Conservation (phyloP, 2,329 filamentous ascomycete species). For the Paramyrothecium sp. region DNA sequence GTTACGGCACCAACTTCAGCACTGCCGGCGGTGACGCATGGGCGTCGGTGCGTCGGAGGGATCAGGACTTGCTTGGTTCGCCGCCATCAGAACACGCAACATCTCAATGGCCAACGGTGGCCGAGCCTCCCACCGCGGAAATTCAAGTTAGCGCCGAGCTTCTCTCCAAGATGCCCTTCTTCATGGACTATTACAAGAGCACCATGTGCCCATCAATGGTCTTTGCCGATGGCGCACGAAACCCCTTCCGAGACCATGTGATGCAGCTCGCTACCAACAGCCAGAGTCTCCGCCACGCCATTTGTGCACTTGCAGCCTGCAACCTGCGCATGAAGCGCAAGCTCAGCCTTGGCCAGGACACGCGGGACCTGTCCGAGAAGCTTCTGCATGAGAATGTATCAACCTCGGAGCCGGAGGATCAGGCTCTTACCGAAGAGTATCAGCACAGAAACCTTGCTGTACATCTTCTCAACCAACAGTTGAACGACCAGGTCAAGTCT, state of each 20-base stretch:
- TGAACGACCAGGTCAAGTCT: constrained; percentile 72
- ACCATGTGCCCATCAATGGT: constrained; percentile 91
- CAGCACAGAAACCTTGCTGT: constrained; percentile 82
- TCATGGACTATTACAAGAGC: constrained; percentile 92
- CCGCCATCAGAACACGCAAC: constrained; percentile 42
- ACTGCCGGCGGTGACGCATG: constrained; percentile 45
- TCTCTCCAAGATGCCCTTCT: constrained; percentile 78
- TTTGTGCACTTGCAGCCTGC: constrained; percentile 84
- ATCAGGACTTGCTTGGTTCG: constrained; percentile 41
- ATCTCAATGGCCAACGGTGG: constrained; percentile 46
- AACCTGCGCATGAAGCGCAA: constrained; percentile 83
- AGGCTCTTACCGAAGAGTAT: constrained; percentile 73
- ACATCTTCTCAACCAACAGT: constrained; percentile 76
- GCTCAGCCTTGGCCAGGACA: constrained; percentile 59
- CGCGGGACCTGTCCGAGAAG: constrained; percentile 49
- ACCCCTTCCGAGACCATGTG: constrained; percentile 83
- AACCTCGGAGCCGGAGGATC: constrained; percentile 55
- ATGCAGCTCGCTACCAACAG: constrained; percentile 75
- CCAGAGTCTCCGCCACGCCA: constrained; percentile 85
- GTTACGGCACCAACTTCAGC: constrained; percentile 49
- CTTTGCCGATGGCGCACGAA: constrained; percentile 80
- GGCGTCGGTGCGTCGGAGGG: constrained; percentile 36
- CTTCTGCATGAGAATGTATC: constrained; percentile 42
- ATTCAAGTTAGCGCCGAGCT: constrained; percentile 59
- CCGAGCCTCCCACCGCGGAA: constrained; percentile 36